Percentiles rank a stretch among this genome's conserved stretches.
phyloP scores from a whole-genome alignment of 139 green algal species.

The Haematococcus lacustris region DNA sequence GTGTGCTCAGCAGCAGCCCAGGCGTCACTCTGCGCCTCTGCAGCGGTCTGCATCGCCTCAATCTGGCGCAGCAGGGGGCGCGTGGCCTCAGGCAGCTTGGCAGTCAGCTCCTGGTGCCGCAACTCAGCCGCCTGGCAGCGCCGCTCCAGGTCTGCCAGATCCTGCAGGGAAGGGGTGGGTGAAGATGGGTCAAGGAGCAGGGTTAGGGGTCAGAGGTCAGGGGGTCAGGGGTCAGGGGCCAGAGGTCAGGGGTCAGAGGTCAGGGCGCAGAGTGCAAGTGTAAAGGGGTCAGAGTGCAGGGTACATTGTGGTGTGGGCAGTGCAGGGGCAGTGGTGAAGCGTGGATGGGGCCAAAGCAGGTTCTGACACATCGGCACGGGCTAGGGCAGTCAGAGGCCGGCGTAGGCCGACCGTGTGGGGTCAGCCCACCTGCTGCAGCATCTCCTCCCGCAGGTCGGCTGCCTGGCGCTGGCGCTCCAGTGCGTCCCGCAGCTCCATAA shows the following conservation, averaged over 20 bases:
- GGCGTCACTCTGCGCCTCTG: conserved; percentile 31
- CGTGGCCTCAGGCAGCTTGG: conserved; percentile 82
- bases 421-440: conserved; percentile 23
- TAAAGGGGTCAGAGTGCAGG: no score
- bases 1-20: conserved; percentile 64
- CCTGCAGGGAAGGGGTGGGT: conserved; percentile 13
- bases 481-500: conserved; percentile 55
- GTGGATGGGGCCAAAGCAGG: background rate
- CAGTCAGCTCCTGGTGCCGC: conserved; percentile 78
- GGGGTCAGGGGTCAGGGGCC: no score
- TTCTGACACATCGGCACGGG: no score
- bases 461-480: conserved; percentile 49
- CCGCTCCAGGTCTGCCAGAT: conserved; percentile 59
- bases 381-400: no score
- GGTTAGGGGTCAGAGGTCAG: no score
- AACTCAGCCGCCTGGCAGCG: conserved; percentile 70
- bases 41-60: conserved; percentile 60
- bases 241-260: no score
- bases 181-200: background rate
- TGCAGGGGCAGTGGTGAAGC: background rate
- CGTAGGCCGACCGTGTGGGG: no score
- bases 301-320: no score
- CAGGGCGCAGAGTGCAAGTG: background rate
- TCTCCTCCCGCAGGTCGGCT: conserved; percentile 52
- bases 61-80: conserved; percentile 87